phyloP scores from a whole-genome alignment of 2,329 filamentous ascomycete species.

The Colletotrichum sp. region DNA sequence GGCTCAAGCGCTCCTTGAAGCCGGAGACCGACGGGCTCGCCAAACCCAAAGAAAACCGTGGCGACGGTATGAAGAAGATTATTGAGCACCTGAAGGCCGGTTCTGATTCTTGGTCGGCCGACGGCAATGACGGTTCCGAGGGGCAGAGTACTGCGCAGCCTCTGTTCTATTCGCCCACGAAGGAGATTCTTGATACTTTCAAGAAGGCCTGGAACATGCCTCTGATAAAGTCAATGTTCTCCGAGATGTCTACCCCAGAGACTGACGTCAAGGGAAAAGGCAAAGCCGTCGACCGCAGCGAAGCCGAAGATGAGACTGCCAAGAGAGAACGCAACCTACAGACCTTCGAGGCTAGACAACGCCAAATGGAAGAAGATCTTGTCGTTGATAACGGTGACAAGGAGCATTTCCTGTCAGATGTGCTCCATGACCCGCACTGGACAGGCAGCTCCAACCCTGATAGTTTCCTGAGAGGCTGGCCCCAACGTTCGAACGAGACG shows the following conservation, averaged over 20 bases:
- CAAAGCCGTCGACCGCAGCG: not conserved
- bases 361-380: not conserved
- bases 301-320: not conserved
- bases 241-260: not conserved
- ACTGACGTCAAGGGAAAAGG: not conserved
- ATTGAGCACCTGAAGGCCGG: no score
- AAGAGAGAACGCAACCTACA: not conserved
- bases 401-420: not conserved
- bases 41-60: not conserved
- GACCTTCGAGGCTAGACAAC: not conserved
- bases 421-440: not conserved
- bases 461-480: not conserved
- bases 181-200: not conserved
- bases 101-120: not conserved
- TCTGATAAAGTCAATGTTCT: not conserved
- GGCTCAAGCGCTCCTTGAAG: not conserved
- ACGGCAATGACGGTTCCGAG: not conserved
- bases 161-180: not conserved
- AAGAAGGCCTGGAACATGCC: not conserved
- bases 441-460: not conserved
- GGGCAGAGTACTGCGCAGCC: not conserved
- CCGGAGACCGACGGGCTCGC: not conserved
- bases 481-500: not conserved
- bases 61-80: not conserved
- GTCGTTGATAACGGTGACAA: not conserved